These are phyloP conservation scores for Mallotus nudiflorus DNA, from an alignment of 345 rosid species.

Conservation along the genomic window DNA sequence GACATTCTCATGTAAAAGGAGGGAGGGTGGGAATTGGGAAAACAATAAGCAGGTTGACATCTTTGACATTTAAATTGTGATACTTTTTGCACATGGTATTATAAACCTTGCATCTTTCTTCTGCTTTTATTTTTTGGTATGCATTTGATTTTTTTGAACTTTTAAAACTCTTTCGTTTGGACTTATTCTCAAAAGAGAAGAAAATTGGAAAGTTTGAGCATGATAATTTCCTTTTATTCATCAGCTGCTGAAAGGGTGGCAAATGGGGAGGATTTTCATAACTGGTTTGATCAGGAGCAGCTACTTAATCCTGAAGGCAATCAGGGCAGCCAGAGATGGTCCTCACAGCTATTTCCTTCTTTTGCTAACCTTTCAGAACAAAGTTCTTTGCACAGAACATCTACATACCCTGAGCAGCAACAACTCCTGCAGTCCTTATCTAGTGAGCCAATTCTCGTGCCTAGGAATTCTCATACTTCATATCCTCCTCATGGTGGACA, in stretches of 20 bases:
- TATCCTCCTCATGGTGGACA: constrained; percentile 69
- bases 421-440: constrained; percentile 53
- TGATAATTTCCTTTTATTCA: constrained; percentile 39
- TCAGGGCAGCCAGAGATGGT: constrained; percentile 60
- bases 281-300: constrained; percentile 57
- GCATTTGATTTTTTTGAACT: background rate
- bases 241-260: constrained; percentile 75
- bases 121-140: background rate
- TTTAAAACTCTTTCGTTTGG: background rate
- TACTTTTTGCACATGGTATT: background rate
- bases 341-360: constrained; percentile 58
- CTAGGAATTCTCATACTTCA: constrained; percentile 63
- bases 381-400: constrained; percentile 54
- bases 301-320: constrained; percentile 46
- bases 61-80: background rate
- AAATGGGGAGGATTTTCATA: constrained; percentile 58
- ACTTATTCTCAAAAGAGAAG: background rate
- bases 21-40: background rate
- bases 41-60: background rate
- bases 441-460: constrained; percentile 77
- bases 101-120: background rate
- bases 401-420: constrained; percentile 65
- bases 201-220: background rate
- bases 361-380: constrained; percentile 44
- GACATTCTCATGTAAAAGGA: background rate